Evolutionary conservation across 148 eudicot genomes (phyloP), one percentile per base, ranked within the genome.

Genomic region (Rhododendron kiyosumense): DNA sequence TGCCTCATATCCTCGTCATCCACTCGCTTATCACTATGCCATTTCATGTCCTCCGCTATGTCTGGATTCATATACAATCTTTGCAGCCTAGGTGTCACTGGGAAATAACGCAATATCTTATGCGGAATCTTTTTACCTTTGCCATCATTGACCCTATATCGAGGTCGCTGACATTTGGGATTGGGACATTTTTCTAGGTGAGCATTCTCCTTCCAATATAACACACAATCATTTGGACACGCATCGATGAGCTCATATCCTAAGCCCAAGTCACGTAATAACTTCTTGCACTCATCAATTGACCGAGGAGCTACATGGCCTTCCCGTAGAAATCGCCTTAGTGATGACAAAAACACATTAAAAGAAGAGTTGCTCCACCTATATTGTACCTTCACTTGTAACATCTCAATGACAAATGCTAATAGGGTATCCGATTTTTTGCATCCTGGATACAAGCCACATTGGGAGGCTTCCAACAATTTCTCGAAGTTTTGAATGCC

Each of bases 31-130:
- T 78, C 81, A 20, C 11, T 80, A 11, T 80, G 63, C 81, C 81
- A 78, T 34, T 49, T 48, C 85, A 61, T 87, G 59, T 57, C 59
- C 32, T 84, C 52, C 6, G 83, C 51, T 30, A 38, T 85, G 30
- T 34, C 22, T 20, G 52, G 26, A 14, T 73, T 78, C 46, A 43
- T 52, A 28, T 76, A 85, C 71, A 85, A 20, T 28, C 82, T 32
- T 38, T 57, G 26, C 26, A 77, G 13, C 61, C 83, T 45, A 15
- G 43, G 43, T 4, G 15, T 81, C 24, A 81, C 4, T 12, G 71
- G 26, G 30, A 81, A 81, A 22, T 57, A 81, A 18, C 45, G 71
- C 22, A 81, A 20, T 14, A 81, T 54, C 46, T 81, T 81, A 7
- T 80, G 83, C 3, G 83, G 83, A 0, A 80, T 30, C 46, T 80